phyloP scores from a whole-genome alignment of 75 land plant genomes.

The Azolla pinnata region DNA sequence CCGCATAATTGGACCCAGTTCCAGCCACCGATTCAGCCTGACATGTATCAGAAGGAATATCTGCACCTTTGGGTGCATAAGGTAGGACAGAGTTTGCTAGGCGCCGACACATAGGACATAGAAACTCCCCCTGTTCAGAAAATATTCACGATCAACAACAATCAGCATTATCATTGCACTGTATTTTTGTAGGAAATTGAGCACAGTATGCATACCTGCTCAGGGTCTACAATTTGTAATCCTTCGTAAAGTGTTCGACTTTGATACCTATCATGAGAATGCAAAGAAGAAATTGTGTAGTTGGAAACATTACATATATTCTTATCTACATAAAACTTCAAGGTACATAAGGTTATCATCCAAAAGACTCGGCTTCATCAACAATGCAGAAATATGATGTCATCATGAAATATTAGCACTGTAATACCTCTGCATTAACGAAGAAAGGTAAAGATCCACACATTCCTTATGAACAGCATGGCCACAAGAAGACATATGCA shows the following conservation, averaged over 20 bases:
- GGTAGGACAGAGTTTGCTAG: slow-evolving; percentile 87
- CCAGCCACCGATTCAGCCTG: background rate
- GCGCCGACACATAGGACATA: slow-evolving; percentile 89
- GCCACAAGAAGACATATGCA: slow-evolving; percentile 90
- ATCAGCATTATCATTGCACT: too few relatives aligned
- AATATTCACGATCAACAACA: too few relatives aligned
- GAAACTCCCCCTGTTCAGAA: slow-evolving; percentile 70
- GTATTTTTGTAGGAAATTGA: too few relatives aligned
- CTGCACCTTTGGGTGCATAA: slow-evolving; percentile 21
- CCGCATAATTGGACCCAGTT: too few relatives aligned
- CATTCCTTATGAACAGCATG: slow-evolving; percentile 95
- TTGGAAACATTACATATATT: too few relatives aligned
- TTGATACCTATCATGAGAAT: slow-evolving; percentile 29
- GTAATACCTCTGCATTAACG: slow-evolving; percentile 72
- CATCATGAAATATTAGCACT: background rate
- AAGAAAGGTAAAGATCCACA: slow-evolving; percentile 68
- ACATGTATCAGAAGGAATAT: background rate
- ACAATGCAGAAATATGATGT: background rate
- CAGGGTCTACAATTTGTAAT: slow-evolving; percentile 78
- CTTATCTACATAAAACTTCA: too few relatives aligned
- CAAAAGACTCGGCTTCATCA: background rate
- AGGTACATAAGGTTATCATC: too few relatives aligned
- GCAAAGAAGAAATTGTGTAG: too few relatives aligned
- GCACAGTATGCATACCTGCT: too few relatives aligned
- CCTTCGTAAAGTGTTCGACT: slow-evolving; percentile 83